Evolutionary conservation across 1,284 basidiomycete species (phyloP).

Genomic region (Ustilago cynodontis): DNA sequence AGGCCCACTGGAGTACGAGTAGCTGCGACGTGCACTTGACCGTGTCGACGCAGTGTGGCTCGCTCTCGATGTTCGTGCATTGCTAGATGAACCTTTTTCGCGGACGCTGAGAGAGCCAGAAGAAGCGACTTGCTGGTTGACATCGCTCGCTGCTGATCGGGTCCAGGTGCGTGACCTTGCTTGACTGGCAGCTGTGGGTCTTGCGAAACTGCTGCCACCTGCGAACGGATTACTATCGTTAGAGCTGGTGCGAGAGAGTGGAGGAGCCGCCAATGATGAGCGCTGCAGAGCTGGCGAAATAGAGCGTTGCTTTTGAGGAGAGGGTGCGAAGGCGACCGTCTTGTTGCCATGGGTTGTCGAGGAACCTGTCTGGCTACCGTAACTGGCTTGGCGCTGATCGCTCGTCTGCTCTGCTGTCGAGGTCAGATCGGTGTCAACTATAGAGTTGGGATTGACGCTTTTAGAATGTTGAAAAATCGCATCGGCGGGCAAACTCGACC

Average conservation of each 20-base stretch:
- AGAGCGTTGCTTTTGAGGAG: slow-evolving; percentile 57
- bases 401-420: not conserved
- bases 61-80: slow-evolving; percentile 13
- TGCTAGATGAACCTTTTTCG: slow-evolving; percentile 7
- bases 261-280: slow-evolving; percentile 8
- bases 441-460: not conserved
- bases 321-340: slow-evolving; percentile 63
- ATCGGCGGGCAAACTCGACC: slow-evolving; percentile 30
- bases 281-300: slow-evolving; percentile 21
- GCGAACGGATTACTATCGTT: slow-evolving; percentile 10
- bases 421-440: not conserved
- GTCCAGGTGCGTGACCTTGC: slow-evolving; percentile 43
- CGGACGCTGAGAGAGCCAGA: slow-evolving; percentile 6
- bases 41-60: slow-evolving; percentile 23
- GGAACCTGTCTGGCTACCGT: slow-evolving; percentile 15
- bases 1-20: slow-evolving; percentile 34
- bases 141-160: slow-evolving; percentile 33
- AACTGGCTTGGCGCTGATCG: slow-evolving; percentile 23
- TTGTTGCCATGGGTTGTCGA: slow-evolving; percentile 25
- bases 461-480: not conserved
- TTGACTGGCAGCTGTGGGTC: slow-evolving; percentile 55
- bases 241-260: slow-evolving; percentile 24
- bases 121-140: slow-evolving; percentile 10
- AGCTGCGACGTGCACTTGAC: slow-evolving; percentile 30
- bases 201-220: slow-evolving; percentile 39